These are phyloP conservation scores for Epithele typhae DNA, from an alignment of 768 basidiomycete genomes.

Conservation along the genomic window DNA sequence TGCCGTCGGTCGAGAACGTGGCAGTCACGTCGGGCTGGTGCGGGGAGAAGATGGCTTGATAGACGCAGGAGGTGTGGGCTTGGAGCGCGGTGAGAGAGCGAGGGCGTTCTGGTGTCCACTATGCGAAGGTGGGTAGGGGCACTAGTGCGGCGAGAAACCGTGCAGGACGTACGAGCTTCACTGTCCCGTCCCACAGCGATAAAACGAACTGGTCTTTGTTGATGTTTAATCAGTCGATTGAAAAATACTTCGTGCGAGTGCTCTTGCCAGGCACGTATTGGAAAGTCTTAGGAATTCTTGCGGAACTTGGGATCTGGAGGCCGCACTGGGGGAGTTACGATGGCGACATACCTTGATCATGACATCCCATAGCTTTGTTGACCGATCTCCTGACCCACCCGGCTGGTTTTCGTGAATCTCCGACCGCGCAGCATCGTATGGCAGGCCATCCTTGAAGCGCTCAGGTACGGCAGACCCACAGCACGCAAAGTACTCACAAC, in stretches of 20 bases:
- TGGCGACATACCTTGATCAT: conserved; percentile 64
- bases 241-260: conserved; percentile 88
- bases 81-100: conserved; percentile 78
- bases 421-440: conserved; percentile 94
- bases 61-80: conserved; percentile 82
- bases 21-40: conserved; percentile 80
- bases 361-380: conserved; percentile 87
- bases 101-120: conserved; percentile 88
- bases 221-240: conserved; percentile 93
- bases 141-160: not conserved
- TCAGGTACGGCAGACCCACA: too few species aligned
- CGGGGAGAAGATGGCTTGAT: conserved; percentile 89
- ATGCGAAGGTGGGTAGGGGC: conserved; percentile 1
- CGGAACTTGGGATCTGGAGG: conserved; percentile 24
- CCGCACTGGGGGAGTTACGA: not conserved
- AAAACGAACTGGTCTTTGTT: conserved; percentile 85
- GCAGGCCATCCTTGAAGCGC: conserved; percentile 86
- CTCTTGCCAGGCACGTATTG: conserved; percentile 91
- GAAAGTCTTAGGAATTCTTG: conserved; percentile 62
- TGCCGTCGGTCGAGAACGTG: conserved; percentile 85
- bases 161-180: conserved; percentile 67
- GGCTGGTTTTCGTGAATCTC: conserved; percentile 94
- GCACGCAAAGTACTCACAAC: conserved; percentile 56
- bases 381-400: conserved; percentile 86
- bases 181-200: conserved; percentile 86